Evolutionary conservation across 768 basidiomycete genomes (phyloP).

Genomic region (Russula ochroleuca): DNA sequence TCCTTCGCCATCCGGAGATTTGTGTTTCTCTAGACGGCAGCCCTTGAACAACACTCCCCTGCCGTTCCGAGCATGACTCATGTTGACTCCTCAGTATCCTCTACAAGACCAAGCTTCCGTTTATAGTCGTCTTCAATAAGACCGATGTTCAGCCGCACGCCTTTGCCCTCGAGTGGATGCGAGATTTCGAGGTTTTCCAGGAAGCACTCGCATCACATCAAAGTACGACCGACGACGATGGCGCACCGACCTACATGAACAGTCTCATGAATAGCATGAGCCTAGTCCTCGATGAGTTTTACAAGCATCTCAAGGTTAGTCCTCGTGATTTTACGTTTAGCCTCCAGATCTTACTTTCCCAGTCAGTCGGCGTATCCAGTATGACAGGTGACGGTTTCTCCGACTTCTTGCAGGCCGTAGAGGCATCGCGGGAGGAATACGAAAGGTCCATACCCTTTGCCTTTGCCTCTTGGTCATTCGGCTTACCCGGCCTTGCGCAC

Average conservation of each 20-base stretch:
- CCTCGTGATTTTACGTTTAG: neutral
- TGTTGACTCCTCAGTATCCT: constrained; percentile 57
- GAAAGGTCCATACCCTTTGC: constrained; percentile 55
- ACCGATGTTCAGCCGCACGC: constrained; percentile 87
- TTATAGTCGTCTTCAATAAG: constrained; percentile 98
- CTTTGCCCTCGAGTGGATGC: constrained; percentile 98
- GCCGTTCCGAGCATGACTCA: constrained; percentile 1
- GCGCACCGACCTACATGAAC: constrained; percentile 96
- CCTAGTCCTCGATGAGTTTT: constrained; percentile 95
- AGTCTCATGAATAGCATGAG: constrained; percentile 99
- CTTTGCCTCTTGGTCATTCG: neutral
- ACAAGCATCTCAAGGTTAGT: constrained; percentile 86
- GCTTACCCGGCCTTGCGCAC: constrained; percentile 17
- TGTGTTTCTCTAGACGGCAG: neutral
- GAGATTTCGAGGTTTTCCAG: constrained; percentile 95
- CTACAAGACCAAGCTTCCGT: constrained; percentile 97
- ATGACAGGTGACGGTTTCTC: constrained; percentile 92
- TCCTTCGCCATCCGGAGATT: neutral
- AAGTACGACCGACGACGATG: constrained; percentile 67
- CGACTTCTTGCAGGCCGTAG: constrained; percentile 89
- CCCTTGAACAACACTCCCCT: neutral
- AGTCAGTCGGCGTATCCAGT: constrained; percentile 96
- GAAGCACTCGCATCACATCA: constrained; percentile 70
- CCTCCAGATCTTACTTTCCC: constrained; percentile 3
- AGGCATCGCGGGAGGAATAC: constrained; percentile 83